phyloP scores from a whole-genome alignment of 495 filamentous ascomycete genomes.

The Penicillium chermesinum region DNA sequence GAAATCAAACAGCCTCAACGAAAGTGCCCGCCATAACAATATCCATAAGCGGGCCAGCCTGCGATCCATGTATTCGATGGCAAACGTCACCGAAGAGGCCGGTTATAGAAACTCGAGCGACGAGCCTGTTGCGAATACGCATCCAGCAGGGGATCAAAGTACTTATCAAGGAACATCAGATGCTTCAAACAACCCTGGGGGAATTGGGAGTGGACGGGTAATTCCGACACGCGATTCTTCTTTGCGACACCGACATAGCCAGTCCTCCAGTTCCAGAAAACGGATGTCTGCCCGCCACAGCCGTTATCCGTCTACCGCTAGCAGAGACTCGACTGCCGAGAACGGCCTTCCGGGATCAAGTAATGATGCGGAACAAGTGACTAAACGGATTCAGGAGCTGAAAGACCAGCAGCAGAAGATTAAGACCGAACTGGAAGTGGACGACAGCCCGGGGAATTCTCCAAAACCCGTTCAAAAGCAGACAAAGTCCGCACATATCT shows the following conservation, averaged over 20 bases:
- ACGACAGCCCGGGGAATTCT: constrained; percentile 30
- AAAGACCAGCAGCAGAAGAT: constrained; percentile 48
- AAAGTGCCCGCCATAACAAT: constrained; percentile 31
- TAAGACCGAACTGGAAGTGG: constrained; percentile 35
- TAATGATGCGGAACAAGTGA: constrained; percentile 42
- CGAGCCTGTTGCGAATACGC: constrained; percentile 18
- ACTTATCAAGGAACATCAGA: constrained; percentile 28
- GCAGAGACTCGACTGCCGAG: constrained; percentile 31
- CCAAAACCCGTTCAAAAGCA: constrained; percentile 24
- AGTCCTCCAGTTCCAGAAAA: constrained; percentile 34
- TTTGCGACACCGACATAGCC: constrained; percentile 48
- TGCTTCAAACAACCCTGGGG: constrained; percentile 31
- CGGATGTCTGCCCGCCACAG: constrained; percentile 33
- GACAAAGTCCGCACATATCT: constrained; percentile 21
- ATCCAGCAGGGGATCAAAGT: constrained; percentile 23
- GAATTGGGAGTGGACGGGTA: constrained; percentile 43
- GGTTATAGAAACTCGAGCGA: constrained; percentile 20
- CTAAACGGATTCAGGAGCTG: constrained; percentile 46
- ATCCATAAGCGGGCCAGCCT: constrained; percentile 38
- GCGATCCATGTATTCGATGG: constrained; percentile 44
- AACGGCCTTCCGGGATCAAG: constrained; percentile 29
- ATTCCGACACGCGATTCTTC: constrained; percentile 68
- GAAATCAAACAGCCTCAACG: constrained; percentile 35
- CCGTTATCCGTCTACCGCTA: constrained; percentile 38
- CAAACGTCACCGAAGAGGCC: constrained; percentile 38